Evolutionary conservation across 805 yeast species (phyloP).

Genomic region (Ogataea trehaloabstinens): DNA sequence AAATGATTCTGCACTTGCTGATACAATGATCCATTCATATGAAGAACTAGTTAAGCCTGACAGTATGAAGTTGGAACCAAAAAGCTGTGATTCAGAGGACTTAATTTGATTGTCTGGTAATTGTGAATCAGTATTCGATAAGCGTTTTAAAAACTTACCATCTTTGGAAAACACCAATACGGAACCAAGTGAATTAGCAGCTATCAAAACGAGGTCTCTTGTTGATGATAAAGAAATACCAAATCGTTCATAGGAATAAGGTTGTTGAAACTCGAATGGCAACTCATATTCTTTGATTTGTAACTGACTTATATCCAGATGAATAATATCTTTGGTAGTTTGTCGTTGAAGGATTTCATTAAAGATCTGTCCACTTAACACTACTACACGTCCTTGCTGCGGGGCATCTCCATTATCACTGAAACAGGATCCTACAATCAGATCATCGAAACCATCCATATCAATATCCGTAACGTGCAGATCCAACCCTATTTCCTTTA

Average conservation of each 20-base stretch:
- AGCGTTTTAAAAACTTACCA: conserved; percentile 1
- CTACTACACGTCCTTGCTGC: conserved; percentile 37
- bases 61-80: conserved; percentile 26
- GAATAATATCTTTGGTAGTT: not conserved
- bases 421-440: conserved; percentile 45
- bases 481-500: conserved; percentile 41
- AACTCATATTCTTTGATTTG: conserved; percentile 9
- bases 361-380: conserved; percentile 29
- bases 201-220: conserved; percentile 30
- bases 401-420: conserved; percentile 17
- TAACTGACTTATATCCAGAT: conserved; percentile 8
- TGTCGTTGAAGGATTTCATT: not conserved
- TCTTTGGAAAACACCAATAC: conserved; percentile 36
- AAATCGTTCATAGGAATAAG: conserved; percentile 39
- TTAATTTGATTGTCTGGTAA: conserved; percentile 5
- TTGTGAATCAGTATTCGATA: not conserved
- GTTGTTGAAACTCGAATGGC: conserved; percentile 19
- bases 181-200: conserved; percentile 36
- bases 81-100: conserved; percentile 26
- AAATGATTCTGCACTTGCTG: conserved; percentile 29
- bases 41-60: conserved; percentile 16
- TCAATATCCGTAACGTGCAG: conserved; percentile 29
- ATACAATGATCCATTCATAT: conserved; percentile 29
- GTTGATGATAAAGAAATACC: conserved; percentile 36
- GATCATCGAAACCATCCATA: conserved; percentile 38